Evolutionary conservation across 2,329 filamentous ascomycete species (phyloP).

Genomic region (Coniochaeta prunicola): DNA sequence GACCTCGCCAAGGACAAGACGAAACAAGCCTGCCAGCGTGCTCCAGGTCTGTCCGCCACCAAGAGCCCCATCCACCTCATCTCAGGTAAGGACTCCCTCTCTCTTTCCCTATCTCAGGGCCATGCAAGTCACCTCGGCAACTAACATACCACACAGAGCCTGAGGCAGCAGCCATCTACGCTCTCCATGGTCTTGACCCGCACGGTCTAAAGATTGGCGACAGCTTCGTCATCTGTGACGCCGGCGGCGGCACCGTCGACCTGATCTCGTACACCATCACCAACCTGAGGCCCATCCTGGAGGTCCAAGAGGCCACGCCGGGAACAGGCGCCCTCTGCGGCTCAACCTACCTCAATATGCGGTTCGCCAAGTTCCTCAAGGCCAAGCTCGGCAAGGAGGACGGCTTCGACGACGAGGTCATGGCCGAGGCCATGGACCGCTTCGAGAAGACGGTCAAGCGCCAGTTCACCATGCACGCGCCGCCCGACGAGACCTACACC

Average conservation of each 20-base stretch:
- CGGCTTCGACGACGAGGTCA: conserved; percentile 32
- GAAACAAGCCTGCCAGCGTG: conserved; percentile 32
- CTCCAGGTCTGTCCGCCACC: conserved; percentile 21
- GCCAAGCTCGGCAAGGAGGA: conserved; percentile 34
- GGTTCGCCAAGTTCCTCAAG: conserved; percentile 36
- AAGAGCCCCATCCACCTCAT: conserved; percentile 34
- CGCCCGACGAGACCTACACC: conserved; percentile 21
- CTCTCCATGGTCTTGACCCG: conserved; percentile 34
- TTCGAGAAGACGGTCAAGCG: conserved; percentile 37
- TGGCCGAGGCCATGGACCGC: conserved; percentile 30
- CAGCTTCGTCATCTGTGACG: conserved; percentile 45
- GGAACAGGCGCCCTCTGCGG: conserved; percentile 43
- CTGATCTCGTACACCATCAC: conserved; percentile 45
- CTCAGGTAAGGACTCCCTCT: background rate
- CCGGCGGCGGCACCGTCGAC: conserved; percentile 47
- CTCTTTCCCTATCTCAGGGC: background rate
- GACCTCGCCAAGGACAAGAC: conserved; percentile 46
- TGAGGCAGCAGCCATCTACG: conserved; percentile 44
- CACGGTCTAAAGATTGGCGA: conserved; percentile 34
- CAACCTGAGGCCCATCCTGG: conserved; percentile 32
- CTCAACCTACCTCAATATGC: conserved; percentile 39
- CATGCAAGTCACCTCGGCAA: no score
- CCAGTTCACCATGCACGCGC: conserved; percentile 21
- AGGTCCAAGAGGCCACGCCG: conserved; percentile 40
- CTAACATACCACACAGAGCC: conserved; percentile 28